A percentile compares a stretch with the other conserved stretches of the same genome.
These are phyloP conservation scores for Diaporthe vaccinii DNA, from an alignment of 2,329 filamentous ascomycete genomes.

Conservation along the genomic window DNA sequence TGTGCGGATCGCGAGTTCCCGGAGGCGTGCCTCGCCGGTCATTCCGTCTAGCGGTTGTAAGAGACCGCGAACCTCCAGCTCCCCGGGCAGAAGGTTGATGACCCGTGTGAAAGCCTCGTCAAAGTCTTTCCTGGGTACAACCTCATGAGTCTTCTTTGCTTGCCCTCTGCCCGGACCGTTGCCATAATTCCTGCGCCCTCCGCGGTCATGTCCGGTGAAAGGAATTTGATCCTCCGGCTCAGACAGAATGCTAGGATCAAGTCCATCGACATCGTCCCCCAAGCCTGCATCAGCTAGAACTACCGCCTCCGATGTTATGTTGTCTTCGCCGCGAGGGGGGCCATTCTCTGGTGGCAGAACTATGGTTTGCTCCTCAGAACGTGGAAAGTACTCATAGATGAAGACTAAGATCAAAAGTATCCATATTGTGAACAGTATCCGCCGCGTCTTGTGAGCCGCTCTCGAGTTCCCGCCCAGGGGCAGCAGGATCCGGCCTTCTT, in stretches of 20 bases:
- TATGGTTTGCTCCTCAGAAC: neutral
- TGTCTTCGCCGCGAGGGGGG: neutral
- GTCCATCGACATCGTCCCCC: neutral
- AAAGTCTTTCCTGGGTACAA: conserved; percentile 39
- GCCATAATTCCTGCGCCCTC: neutral
- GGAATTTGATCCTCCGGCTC: neutral
- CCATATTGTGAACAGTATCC: conserved; percentile 13
- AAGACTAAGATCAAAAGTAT: conserved; percentile 1
- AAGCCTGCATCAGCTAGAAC: neutral
- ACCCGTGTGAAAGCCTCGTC: conserved; percentile 45
- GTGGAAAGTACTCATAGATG: neutral
- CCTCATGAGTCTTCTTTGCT: neutral
- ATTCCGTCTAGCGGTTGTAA: conserved; percentile 52
- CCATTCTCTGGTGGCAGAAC: neutral
- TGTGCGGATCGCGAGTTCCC: conserved; percentile 55
- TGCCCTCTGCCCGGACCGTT: neutral
- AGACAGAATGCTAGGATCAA: neutral
- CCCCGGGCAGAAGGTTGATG: conserved; percentile 49
- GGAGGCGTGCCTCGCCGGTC: conserved; percentile 55
- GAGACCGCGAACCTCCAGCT: conserved; percentile 52
- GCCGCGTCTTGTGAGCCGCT: neutral
- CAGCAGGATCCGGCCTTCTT: conserved; percentile 31
- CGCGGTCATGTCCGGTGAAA: neutral
- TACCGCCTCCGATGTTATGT: neutral
- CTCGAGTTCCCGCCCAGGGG: conserved; percentile 13